Evolutionary conservation across 257 asterid species (phyloP), one percentile per base, ranked within the genome.

Genomic region (Datura wrightii): DNA sequence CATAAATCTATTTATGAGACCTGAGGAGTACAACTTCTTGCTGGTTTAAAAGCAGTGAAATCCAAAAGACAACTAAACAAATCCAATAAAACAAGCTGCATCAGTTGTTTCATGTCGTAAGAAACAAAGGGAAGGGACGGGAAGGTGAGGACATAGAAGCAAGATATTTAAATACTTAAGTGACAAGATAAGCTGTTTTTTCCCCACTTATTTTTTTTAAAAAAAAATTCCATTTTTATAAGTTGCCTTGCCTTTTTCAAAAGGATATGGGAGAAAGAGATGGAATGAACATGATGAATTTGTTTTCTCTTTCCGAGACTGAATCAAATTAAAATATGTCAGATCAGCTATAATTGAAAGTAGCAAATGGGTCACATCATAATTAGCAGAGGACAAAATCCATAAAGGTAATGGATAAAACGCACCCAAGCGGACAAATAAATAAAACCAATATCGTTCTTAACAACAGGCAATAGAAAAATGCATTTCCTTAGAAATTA

Each of bases 401-500:
- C 52, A 46, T 31, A 65, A 82, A 54, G 52, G 48, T 34, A 15
- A 63, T 82, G 85, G 78, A 36, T 65, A 42, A 4, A 42, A 11
- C 59, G 85, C 71, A 82, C 74, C 48, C 79, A 16, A 65, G 2
- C 65, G 5, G 36, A 82, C 66, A 82, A 82, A 82, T 19, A 82
- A 82, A 65, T 10, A 50, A 55, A 65, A 34, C 13, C 54, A 82
- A 31, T 14, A 14, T 15, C 6, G 3, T 11, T 13, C 60, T 76
- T 31, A 5, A 46, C 5, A 46, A 31, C 18, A 76, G 42, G 13
- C 2, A 16, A 14, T 24, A 24, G 5, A 10, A 16, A 8, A 10
- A 36, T 4, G 3, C 1, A 65, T 80, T 19, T 36, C 39, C 59
- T 31, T 3, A 7, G 15, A 60, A 53, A 59, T 11, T 59, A 46